Evolutionary conservation across 306 rosid species (phyloP).

Genomic region (Argentina anserina): DNA sequence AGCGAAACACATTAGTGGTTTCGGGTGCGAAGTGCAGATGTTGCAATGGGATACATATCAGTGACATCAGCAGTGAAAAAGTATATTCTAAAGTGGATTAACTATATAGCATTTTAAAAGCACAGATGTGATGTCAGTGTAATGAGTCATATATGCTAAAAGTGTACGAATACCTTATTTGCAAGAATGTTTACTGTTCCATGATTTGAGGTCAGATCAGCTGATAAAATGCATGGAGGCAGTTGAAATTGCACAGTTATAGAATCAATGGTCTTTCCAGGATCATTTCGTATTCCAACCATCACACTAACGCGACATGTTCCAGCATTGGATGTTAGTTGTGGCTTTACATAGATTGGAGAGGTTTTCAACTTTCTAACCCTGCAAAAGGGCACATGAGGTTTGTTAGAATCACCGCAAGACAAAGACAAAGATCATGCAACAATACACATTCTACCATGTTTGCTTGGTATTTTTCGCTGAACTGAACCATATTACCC

Average conservation of each 20-base stretch:
- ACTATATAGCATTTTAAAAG: not conserved
- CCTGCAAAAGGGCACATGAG: constrained; percentile 42
- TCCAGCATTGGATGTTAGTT: constrained; percentile 75
- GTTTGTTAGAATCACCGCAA: constrained; percentile 1
- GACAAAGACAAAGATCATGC: not conserved
- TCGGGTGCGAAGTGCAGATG: not conserved
- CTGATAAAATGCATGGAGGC: constrained; percentile 72
- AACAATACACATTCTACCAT: not conserved
- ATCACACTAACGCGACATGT: constrained; percentile 66
- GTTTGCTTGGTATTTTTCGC: not conserved
- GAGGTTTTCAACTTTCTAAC: constrained; percentile 81
- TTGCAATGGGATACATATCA: not conserved
- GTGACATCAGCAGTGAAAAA: not conserved
- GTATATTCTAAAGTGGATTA: not conserved
- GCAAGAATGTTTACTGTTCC: constrained; percentile 78
- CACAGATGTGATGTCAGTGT: not conserved
- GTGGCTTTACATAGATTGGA: constrained; percentile 91
- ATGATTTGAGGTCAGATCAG: constrained; percentile 74
- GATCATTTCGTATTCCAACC: constrained; percentile 83
- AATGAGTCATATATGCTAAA: not conserved
- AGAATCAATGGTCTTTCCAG: constrained; percentile 77
- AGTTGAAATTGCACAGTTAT: constrained; percentile 69
- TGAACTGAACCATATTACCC: not conserved
- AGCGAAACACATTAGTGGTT: not conserved
- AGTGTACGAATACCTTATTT: constrained; percentile 52